These are phyloP conservation scores for Noccaea bulbosa DNA, from an alignment of 345 rosid genomes.

Conservation along the genomic window DNA sequence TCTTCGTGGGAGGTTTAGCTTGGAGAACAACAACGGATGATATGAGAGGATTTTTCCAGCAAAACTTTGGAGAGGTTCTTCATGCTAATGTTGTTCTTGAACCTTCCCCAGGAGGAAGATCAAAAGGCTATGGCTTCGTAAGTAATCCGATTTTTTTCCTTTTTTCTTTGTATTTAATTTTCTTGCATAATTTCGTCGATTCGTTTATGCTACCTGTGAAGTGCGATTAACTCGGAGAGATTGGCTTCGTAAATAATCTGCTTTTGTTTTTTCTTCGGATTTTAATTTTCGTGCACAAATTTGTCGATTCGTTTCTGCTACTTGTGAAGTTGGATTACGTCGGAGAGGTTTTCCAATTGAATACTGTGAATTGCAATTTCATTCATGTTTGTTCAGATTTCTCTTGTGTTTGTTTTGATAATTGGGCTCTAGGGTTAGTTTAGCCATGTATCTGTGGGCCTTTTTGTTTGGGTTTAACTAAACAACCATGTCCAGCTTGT, in stretches of 20 bases:
- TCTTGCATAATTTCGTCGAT: not conserved
- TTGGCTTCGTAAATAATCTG: not conserved
- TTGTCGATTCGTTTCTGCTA: not conserved
- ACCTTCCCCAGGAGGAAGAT: not conserved
- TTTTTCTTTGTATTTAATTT: not conserved
- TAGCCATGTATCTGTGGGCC: too few relatives aligned
- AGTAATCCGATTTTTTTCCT: not conserved
- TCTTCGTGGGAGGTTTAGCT: conserved; percentile 30
- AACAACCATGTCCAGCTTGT: not conserved
- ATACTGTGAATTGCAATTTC: not conserved
- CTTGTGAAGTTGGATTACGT: not conserved
- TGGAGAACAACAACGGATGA: conserved; percentile 11
- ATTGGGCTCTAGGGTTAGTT: too few relatives aligned
- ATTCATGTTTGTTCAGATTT: not conserved
- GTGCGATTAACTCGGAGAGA: not conserved
- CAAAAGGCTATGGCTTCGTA: conserved; percentile 42
- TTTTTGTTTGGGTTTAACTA: too few relatives aligned
- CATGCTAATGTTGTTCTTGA: conserved; percentile 30
- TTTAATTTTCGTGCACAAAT: too few relatives aligned
- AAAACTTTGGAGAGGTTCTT: conserved; percentile 12
- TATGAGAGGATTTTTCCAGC: not conserved
- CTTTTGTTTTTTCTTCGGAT: too few relatives aligned
- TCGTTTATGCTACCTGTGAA: not conserved
- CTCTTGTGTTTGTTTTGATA: too few relatives aligned
- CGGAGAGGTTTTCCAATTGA: not conserved